These are phyloP conservation scores for Ceratocystis lukuohia DNA, from an alignment of 2,329 filamentous ascomycete species.

Conservation along the genomic window DNA sequence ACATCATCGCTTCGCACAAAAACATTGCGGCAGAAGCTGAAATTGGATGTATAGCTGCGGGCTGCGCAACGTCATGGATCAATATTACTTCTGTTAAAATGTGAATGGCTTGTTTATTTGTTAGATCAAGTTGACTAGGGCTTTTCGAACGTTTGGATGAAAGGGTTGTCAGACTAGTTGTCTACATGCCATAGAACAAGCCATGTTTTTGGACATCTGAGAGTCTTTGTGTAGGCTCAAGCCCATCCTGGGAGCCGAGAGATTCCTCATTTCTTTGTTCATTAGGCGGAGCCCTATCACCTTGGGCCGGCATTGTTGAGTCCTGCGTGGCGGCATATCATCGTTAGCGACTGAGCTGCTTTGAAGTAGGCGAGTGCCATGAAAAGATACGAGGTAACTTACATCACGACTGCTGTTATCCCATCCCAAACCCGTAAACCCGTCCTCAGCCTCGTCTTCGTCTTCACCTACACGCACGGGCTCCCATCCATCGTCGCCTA, in stretches of 20 bases:
- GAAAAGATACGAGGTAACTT: slow-evolving; percentile 25
- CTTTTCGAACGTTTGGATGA: not conserved
- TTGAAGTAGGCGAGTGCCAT: not conserved
- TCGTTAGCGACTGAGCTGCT: slow-evolving; percentile 2
- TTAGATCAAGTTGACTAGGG: not conserved
- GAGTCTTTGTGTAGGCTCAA: slow-evolving; percentile 62
- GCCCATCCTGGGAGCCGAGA: slow-evolving; percentile 10
- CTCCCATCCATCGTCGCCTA: slow-evolving; percentile 67
- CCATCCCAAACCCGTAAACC: slow-evolving; percentile 59
- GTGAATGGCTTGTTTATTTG: not conserved
- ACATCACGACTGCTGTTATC: slow-evolving; percentile 54
- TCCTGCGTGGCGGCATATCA: not conserved
- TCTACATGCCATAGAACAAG: slow-evolving; percentile 27
- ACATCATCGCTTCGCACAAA: slow-evolving; percentile 47
- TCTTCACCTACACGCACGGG: slow-evolving; percentile 41
- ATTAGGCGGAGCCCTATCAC: not conserved
- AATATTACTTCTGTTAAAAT: slow-evolving; percentile 28
- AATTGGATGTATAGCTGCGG: slow-evolving; percentile 58
- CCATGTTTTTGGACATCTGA: slow-evolving; percentile 47
- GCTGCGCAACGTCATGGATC: slow-evolving; percentile 82
- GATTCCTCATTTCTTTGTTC: not conserved
- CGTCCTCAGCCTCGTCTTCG: slow-evolving; percentile 49
- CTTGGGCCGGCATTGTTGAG: not conserved
- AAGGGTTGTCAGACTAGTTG: too few relatives aligned
- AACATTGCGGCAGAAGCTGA: slow-evolving; percentile 38